phyloP scores from a whole-genome alignment of 805 yeast species.

The Wickerhamiella kurtzmanii region DNA sequence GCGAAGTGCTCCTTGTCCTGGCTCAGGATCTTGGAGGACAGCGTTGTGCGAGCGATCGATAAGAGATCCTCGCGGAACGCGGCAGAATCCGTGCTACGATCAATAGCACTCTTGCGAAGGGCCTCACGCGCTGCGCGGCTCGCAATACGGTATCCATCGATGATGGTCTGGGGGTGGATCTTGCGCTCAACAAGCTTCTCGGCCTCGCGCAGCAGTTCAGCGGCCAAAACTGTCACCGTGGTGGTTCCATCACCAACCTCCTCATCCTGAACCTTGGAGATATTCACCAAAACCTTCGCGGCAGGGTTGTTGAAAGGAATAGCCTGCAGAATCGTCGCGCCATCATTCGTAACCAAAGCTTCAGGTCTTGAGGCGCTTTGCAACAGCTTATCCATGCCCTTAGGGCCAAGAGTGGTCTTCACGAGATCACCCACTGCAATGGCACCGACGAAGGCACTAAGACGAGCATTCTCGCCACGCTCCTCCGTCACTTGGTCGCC shows the following conservation, averaged over 20 bases:
- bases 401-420: constrained; percentile 89
- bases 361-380: constrained; percentile 64
- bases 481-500: constrained; percentile 97
- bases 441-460: constrained; percentile 95
- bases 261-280: constrained; percentile 91
- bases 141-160: constrained; percentile 90
- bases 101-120: constrained; percentile 63
- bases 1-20: constrained; percentile 89
- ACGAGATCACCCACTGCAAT: constrained; percentile 98
- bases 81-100: constrained; percentile 45
- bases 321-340: constrained; percentile 88
- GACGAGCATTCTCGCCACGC: constrained; percentile 93
- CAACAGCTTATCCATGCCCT: constrained; percentile 94
- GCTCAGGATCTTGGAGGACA: constrained; percentile 84
- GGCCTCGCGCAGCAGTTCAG: constrained; percentile 90
- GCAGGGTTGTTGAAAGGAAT: constrained; percentile 97
- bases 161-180: constrained; percentile 95
- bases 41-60: constrained; percentile 83
- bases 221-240: constrained; percentile 85
- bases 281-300: constrained; percentile 87
- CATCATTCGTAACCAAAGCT: constrained; percentile 87
- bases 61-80: constrained; percentile 63
- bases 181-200: constrained; percentile 82
- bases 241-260: constrained; percentile 99
- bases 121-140: constrained; percentile 70